phyloP scores from a whole-genome alignment of 106 monocot species.

The Platanthera guangdongensis region DNA sequence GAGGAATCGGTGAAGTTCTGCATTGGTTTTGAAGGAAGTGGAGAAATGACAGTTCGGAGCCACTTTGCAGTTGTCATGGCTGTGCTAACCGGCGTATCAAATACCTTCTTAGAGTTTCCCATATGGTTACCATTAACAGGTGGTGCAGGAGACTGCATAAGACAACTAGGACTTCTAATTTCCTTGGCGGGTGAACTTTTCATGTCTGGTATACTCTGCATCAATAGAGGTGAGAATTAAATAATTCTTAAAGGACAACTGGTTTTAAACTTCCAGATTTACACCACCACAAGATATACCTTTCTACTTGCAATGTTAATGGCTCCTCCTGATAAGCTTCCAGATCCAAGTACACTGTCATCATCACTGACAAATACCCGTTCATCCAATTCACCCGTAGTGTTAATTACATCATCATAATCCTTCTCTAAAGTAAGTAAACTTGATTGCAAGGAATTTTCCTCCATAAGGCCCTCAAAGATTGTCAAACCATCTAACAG shows the following conservation, averaged over 20 bases:
- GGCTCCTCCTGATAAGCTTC: slow-evolving; percentile 85
- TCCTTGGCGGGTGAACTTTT: slow-evolving; percentile 62
- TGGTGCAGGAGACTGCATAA: slow-evolving; percentile 40
- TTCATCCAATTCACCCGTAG: slow-evolving; percentile 76
- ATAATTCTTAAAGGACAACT: background rate
- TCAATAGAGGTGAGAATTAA: slow-evolving; percentile 9
- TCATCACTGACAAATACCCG: slow-evolving; percentile 75
- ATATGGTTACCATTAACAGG: slow-evolving; percentile 27
- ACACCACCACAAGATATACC: slow-evolving; percentile 23
- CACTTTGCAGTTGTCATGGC: slow-evolving; percentile 98
- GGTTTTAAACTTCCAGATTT: background rate
- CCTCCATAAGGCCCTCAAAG: slow-evolving; percentile 83
- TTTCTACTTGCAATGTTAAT: slow-evolving; percentile 51
- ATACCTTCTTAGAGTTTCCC: slow-evolving; percentile 29
- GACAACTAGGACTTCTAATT: slow-evolving; percentile 49
- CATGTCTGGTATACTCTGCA: slow-evolving; percentile 51
- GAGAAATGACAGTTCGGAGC: slow-evolving; percentile 72
- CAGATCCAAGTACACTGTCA: slow-evolving; percentile 79
- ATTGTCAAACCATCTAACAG: slow-evolving; percentile 62
- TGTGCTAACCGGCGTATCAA: slow-evolving; percentile 73
- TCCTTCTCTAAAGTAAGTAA: slow-evolving; percentile 67
- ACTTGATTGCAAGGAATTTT: slow-evolving; percentile 50
- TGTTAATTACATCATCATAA: slow-evolving; percentile 58
- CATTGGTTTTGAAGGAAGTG: slow-evolving; percentile 63
- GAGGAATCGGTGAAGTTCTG: slow-evolving; percentile 60